Evolutionary conservation across 352 stramenopile genomes (phyloP), one percentile per base, ranked within the genome.

Genomic region (Globisporangium spinosum): DNA sequence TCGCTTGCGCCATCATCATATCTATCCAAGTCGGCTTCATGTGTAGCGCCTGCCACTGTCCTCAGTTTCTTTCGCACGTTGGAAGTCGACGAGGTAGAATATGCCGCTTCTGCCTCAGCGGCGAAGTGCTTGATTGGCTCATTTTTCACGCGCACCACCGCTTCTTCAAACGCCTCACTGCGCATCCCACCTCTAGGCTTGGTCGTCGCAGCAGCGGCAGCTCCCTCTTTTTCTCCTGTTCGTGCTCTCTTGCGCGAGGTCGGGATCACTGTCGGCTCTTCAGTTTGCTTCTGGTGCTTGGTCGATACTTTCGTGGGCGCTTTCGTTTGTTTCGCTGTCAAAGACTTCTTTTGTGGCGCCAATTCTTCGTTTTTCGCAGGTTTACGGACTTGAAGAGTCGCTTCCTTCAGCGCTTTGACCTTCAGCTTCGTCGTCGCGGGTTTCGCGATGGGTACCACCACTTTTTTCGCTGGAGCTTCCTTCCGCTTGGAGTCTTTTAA

Each of bases 191-290:
- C 20, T 13, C 27, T 45, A n/a, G 0, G 17, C n/a, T 61, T 47
- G 29, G 20, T 2, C 3, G 10, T 32, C 17, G 20, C 6, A 23
- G 15, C 25, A n/a, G 22, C 10, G 3, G 20, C 3, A 15, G 2
- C 32, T 20, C 32, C 29, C 13, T n/a, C 20, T 47, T 47, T 47
- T n/a, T 20, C 9, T 25, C 2, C 9, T 12, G 20, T 3, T 61
- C 29, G 56, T 35, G 32, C 20, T 61, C 56, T 43, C 56, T 61
- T 61, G 29, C 20, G 56, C 6, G 56, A 45, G 10, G 4, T 61
- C 12, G 32, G 56, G 17, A 47, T 35, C 32, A 27, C 56, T 47
- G 56, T 9, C 13, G 56, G 22, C 12, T 61, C 56, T 29, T 61
- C 56, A n/a, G 17, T 9, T 22, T 45, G 20, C 47, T 54, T 53